phyloP scores from a whole-genome alignment of 371 early-diverging fungal genomes.

The Syncephalastrum monosporum region DNA sequence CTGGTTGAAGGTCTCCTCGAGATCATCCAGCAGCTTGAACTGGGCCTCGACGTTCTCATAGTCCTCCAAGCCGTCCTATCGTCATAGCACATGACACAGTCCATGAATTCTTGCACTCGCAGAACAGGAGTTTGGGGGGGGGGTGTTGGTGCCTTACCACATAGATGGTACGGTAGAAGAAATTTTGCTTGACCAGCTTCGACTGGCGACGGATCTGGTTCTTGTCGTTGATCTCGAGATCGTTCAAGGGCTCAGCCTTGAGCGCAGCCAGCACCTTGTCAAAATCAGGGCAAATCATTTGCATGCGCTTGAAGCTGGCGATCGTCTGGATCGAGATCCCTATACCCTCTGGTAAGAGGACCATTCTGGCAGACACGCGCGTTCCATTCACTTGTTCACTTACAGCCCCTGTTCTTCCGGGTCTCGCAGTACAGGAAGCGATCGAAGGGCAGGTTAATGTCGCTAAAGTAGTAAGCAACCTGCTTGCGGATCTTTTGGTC shows the following conservation, averaged over 20 bases:
- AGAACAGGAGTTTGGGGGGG: no score
- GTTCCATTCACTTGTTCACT: constrained; percentile 26
- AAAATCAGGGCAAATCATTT: constrained; percentile 53
- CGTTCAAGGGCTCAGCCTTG: constrained; percentile 43
- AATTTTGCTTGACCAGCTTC: constrained; percentile 40
- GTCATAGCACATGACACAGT: no score
- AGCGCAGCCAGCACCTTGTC: constrained; percentile 57
- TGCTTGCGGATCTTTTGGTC: constrained; percentile 63
- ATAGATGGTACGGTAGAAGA: constrained; percentile 55
- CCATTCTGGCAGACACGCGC: not conserved
- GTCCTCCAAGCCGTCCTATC: no score
- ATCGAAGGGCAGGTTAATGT: constrained; percentile 74
- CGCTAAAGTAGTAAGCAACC: constrained; percentile 81
- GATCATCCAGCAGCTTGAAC: constrained; percentile 54
- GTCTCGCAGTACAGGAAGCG: constrained; percentile 62
- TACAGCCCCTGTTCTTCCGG: constrained; percentile 58
- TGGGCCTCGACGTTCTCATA: constrained; percentile 31
- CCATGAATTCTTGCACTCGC: no score
- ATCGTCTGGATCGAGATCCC: constrained; percentile 58
- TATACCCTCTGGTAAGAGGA: constrained; percentile 5
- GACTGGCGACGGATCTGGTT: constrained; percentile 64
- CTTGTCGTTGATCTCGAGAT: constrained; percentile 62
- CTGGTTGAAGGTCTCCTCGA: constrained; percentile 54
- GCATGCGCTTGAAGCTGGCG: constrained; percentile 71
- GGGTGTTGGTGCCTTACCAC: constrained; percentile 45